Base-by-base conservation (phyloP, 495 filamentous ascomycete species). In the Apiosordaria backusii region DNA sequence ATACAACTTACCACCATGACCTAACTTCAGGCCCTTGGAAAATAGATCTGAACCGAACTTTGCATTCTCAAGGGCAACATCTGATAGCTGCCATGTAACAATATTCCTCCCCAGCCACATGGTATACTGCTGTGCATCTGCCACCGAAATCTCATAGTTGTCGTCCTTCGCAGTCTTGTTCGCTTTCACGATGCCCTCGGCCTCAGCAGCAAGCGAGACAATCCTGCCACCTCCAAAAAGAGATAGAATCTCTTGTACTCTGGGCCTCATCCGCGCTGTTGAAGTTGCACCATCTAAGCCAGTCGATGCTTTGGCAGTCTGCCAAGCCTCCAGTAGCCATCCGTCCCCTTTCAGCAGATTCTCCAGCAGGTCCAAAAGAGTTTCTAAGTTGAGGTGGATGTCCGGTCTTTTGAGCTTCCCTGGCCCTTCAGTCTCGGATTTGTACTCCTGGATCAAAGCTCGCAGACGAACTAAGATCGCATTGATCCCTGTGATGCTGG, bases 31-130 rank as follows among this genome's bases (percentile, higher is more conserved):
- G 0, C 85, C 82, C 69, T 88, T 90, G 10, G 83, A 82, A 40
- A 89, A 80, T 26, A 97, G 68, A 50, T 86, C 82, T 55, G 87
- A 82, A 23, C 85, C 82, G 35, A 84, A 74, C 66, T 85, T 88
- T 23, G 76, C 75, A 29, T 83, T 80, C 26, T 85, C 76, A 24
- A 79, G 69, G 4, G 66, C 53, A 3, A 66, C 63, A 22, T 75
- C 65, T 16, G 81, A 75, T 50, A 75, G 75, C 25, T 79, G 75
- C 77, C 89, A 84, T 22, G 77, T 63, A 16, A 81, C 81, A 52
- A 93, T 81, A 69, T 88, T 91, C 61, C 70, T 68, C 61, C 89
- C 92, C 15, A 97, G 75, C 95, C 96, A 98, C 4, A 76, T 69
- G 9, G 84, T 80, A 79, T 90, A 98, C 10, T 82, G 68, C 54